Base-by-base conservation (phyloP, 2,329 filamentous ascomycete species). In the Metarhizium humberi region DNA sequence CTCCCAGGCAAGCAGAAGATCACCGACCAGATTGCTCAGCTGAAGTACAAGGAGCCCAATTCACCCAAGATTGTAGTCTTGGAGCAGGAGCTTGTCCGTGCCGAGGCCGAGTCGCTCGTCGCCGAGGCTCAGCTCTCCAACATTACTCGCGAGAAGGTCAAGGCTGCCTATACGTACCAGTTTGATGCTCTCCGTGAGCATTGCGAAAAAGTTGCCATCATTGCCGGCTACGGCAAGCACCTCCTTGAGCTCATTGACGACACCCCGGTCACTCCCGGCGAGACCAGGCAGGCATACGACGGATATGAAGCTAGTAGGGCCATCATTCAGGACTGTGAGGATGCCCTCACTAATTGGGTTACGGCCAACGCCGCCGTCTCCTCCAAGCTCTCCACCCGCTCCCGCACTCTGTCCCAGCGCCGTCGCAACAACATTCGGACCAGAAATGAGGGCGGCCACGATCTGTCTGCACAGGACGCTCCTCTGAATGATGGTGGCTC, bases 21-120 rank as follows among this genome's bases (percentile, higher is more conserved):
- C 68, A 96, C 90, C 66, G 94, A 99, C 71, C 90, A 97, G 71
- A 99, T 99, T 65, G 92, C 94, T 52, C 92, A 97, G 73, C 83
- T 99, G 66, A 99, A 99, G 75, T 99, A 97, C 84, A 99, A 99
- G 79, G 94, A 99, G 74, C 94, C 94, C 63, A 96, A 95, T 78
- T 96, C 92, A 40, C 92, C 92, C 60, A 94, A 91, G 76, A 96
- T 99, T 64, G 91, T 96, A 56, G 92, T 99, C 45, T 86, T 99
- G 55, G 94, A 99, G 76, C 94, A 99, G 74, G 94, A 99, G 74
- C 88, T 99, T 57, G 94, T 99, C 64, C 92, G 94, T 65, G 94
- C 94, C 63, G 94, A 99, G 75, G 94, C 94, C 66, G 94, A 99
- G 73, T 97, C 94, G n/a, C 85, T 99, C 14, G 94, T 99, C 55